These are phyloP conservation scores for Pharus latifolius DNA, from an alignment of 176 grass and related monocot genomes.

Conservation along the genomic window DNA sequence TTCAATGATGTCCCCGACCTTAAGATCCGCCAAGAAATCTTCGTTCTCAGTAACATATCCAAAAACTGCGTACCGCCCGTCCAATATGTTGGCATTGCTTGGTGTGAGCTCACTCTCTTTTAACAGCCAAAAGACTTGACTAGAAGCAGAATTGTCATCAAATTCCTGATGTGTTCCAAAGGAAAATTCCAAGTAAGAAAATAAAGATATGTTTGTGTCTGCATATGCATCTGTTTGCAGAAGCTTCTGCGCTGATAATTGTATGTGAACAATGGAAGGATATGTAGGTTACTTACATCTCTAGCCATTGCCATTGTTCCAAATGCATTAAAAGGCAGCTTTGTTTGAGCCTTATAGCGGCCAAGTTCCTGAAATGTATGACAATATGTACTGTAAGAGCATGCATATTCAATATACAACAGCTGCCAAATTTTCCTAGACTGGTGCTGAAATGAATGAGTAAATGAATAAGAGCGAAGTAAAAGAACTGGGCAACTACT, in stretches of 20 bases:
- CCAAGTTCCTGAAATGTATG: slow-evolving; percentile 72
- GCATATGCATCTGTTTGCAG: too few species aligned
- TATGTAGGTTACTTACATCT: slow-evolving; percentile 50
- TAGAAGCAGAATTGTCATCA: slow-evolving; percentile 91
- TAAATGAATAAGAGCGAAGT: neutral
- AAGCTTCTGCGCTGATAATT: too few species aligned
- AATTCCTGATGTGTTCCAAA: slow-evolving; percentile 60
- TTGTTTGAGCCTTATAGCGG: slow-evolving; percentile 92
- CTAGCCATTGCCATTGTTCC: slow-evolving; percentile 99
- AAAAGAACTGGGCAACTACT: neutral
- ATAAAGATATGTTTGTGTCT: neutral
- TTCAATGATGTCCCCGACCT: slow-evolving; percentile 96
- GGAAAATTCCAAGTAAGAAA: neutral
- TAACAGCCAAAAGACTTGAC: slow-evolving; percentile 95
- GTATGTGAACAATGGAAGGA: slow-evolving; percentile 2
- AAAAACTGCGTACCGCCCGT: slow-evolving; percentile 75
- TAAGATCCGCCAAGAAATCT: slow-evolving; percentile 79
- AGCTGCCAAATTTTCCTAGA: neutral
- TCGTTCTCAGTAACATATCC: slow-evolving; percentile 91
- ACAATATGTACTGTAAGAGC: neutral
- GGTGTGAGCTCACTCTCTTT: slow-evolving; percentile 99
- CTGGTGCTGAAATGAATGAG: neutral
- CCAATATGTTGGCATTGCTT: slow-evolving; percentile 98
- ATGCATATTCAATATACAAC: neutral
- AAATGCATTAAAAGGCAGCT: slow-evolving; percentile 96